Conservation (phyloP, 1,284 basidiomycete species). For the Irpex sp. region DNA sequence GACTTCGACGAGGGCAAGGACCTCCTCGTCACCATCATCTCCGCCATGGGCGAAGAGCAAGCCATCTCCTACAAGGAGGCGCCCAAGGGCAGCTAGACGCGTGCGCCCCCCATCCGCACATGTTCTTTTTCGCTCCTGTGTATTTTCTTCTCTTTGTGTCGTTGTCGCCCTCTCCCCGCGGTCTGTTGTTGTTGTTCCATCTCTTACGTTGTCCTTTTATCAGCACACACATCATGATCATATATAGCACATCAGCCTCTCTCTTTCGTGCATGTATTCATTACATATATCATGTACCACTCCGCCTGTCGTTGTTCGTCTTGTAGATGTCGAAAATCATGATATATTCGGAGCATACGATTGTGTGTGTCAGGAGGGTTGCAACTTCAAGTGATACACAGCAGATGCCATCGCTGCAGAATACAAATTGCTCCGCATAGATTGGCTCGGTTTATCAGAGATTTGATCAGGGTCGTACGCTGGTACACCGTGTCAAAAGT, state of each 20-base stretch:
- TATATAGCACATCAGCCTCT: neutral
- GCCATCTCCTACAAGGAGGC: conserved; percentile 86
- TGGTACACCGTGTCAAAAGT: no score
- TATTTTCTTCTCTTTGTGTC: neutral
- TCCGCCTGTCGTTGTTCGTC: conserved; percentile 11
- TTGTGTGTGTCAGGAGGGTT: no score
- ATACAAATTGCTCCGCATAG: no score
- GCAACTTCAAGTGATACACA: no score
- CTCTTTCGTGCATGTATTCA: conserved; percentile 13
- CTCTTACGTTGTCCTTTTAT: neutral
- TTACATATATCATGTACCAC: conserved; percentile 10
- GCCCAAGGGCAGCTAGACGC: conserved; percentile 49
- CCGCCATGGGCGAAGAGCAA: conserved; percentile 92
- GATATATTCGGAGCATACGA: conserved; percentile 4
- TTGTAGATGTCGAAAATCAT: conserved; percentile 10
- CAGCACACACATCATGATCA: neutral
- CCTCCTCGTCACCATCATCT: conserved; percentile 83
- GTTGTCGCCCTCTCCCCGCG: conserved; percentile 3
- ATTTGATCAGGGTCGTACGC: no score
- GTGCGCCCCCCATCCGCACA: neutral
- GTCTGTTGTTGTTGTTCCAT: neutral
- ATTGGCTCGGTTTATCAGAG: no score
- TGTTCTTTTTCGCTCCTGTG: conserved; percentile 1
- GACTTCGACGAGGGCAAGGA: conserved; percentile 90
- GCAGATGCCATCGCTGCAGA: no score